Evolutionary conservation across 2,329 filamentous ascomycete genomes (phyloP), one percentile per base, ranked within the genome.

Genomic region (Teratosphaeria nubilosa): DNA sequence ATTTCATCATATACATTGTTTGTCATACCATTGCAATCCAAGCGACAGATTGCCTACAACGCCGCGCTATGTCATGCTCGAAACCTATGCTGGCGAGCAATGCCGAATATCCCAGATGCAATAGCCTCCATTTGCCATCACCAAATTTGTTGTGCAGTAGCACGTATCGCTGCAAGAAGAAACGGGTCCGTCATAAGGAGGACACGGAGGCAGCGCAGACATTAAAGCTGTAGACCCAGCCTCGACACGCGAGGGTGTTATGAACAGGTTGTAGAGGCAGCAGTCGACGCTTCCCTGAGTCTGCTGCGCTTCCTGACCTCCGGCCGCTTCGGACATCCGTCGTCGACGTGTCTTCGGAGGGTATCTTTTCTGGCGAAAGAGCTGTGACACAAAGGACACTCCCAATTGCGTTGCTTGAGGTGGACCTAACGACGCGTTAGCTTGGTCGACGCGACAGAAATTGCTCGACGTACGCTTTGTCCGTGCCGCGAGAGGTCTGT

Each of bases 321-420:
- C 27, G 63, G 59, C n/a, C 87, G 79, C 65, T 83, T 86, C 13
- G 86, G 82, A 69, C 88, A 91, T 14, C 87, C 87, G 65, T 90
- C 87, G 71, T 88, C 86, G 77, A 87, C 84, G 65, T 91, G 87
- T 88, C 90, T 86, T 74, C 85, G 77, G n/a, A 94, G 77, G 1
- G 89, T 94, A 67, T 95, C 90, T 70, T 90, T 91, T 51, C 90
- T 82, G 27, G 88, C 85, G 76, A 95, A 95, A 50, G 81, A 78
- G 56, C 83, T 80, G 32, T 81, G 80, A 68, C 90, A 95, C 60
- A 85, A 84, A 60, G 84, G 80, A 69, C 90, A 95, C 59, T 78
- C 78, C 71, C 86, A 85, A 64, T 86, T 85, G 57, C 84, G 82
- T 62, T 86, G 79, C 73, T 89, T 90, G 70, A 85, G 78, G 69